Conservation (phyloP, 2,329 filamentous ascomycete genomes). For the Nothophoma quercina region DNA sequence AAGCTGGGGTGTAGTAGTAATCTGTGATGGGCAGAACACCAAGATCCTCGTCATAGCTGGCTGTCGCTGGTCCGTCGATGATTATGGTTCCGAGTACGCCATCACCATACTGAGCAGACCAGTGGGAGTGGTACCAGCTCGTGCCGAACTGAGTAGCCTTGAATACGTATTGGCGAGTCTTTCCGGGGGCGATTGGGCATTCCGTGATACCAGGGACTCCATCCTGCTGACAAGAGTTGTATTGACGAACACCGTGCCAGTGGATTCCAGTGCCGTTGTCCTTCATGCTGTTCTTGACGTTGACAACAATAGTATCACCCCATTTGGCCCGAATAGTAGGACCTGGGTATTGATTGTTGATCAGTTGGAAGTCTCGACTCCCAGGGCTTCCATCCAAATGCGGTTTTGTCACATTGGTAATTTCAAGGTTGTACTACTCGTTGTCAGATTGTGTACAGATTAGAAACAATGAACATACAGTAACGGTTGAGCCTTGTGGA, state of each 20-base stretch:
- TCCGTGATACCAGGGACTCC: conserved; percentile 63
- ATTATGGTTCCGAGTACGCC: conserved; percentile 53
- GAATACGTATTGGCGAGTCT: conserved; percentile 65
- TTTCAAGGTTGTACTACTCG: conserved; percentile 48
- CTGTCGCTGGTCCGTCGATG: conserved; percentile 53
- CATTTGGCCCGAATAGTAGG: conserved; percentile 54
- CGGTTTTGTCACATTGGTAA: conserved; percentile 51
- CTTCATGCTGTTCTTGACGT: conserved; percentile 47
- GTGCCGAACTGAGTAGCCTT: conserved; percentile 59
- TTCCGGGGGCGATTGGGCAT: conserved; percentile 71
- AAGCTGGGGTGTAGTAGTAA: conserved; percentile 62
- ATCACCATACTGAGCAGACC: conserved; percentile 53
- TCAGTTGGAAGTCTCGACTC: conserved; percentile 52
- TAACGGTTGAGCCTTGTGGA: conserved; percentile 47
- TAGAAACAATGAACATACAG: conserved; percentile 22
- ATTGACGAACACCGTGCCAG: conserved; percentile 58
- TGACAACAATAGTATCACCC: conserved; percentile 52
- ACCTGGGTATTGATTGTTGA: conserved; percentile 67
- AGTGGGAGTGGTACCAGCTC: conserved; percentile 55
- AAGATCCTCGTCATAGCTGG: conserved; percentile 66
- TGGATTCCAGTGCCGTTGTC: conserved; percentile 61
- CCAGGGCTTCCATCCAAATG: conserved; percentile 51
- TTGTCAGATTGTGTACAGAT: conserved; percentile 3
- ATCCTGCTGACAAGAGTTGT: conserved; percentile 57
- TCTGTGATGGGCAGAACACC: conserved; percentile 68